phyloP scores from a whole-genome alignment of 1,284 basidiomycete species.

The Malassezia globosa region DNA sequence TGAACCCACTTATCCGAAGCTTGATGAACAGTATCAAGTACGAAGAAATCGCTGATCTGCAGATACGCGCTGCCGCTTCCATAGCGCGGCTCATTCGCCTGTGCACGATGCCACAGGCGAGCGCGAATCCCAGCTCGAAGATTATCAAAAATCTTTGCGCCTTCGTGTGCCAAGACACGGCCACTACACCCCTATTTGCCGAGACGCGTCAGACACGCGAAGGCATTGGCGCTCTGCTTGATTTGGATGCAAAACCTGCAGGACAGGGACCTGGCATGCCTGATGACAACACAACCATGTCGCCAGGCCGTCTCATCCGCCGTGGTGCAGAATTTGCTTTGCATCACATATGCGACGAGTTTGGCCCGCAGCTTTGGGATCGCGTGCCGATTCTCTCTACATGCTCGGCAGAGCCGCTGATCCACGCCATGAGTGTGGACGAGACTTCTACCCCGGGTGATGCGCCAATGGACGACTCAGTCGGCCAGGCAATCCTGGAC shows the following conservation, averaged over 20 bases:
- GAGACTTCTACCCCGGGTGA: slow-evolving; percentile 53
- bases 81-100: slow-evolving; percentile 79
- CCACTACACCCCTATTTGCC: slow-evolving; percentile 78
- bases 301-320: slow-evolving; percentile 50
- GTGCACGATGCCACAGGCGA: slow-evolving; percentile 58
- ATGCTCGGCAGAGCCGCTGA: slow-evolving; percentile 68
- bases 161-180: slow-evolving; percentile 75
- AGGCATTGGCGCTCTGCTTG: slow-evolving; percentile 73
- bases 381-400: slow-evolving; percentile 85
- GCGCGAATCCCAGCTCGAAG: slow-evolving; percentile 65
- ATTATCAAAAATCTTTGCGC: slow-evolving; percentile 95
- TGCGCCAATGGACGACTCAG: slow-evolving; percentile 25
- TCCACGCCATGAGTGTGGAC: too few relatives aligned
- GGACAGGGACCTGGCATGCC: slow-evolving; percentile 31
- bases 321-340: slow-evolving; percentile 80
- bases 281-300: slow-evolving; percentile 12
- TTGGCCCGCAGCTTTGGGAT: slow-evolving; percentile 63
- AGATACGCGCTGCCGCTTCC: slow-evolving; percentile 74
- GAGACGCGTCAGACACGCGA: slow-evolving; percentile 55
- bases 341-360: slow-evolving; percentile 62
- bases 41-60: slow-evolving; percentile 75
- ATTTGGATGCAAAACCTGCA: too few relatives aligned
- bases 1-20: slow-evolving; percentile 89
- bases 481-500: slow-evolving; percentile 84
- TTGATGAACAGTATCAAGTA: slow-evolving; percentile 91